Conservation (phyloP, 768 basidiomycete species). For the Termitomyces sp. region DNA sequence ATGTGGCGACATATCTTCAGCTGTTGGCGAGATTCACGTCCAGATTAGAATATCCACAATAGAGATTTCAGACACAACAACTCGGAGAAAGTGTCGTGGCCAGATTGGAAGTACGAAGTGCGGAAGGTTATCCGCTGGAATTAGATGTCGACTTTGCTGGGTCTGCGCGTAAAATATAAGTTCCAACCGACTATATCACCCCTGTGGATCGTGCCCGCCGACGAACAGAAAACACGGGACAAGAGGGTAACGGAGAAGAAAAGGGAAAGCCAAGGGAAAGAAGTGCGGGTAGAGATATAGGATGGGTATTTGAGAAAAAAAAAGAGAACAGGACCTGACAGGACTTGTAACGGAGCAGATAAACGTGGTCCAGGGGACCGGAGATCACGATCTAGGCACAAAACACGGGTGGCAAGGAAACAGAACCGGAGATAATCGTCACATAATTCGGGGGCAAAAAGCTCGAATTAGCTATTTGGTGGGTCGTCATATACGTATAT, state of each 20-base stretch:
- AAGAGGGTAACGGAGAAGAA: not conserved
- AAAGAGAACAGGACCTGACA: constrained; percentile 2
- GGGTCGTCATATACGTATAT: not conserved
- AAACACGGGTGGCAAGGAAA: constrained; percentile 17
- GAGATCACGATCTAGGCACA: constrained; percentile 33
- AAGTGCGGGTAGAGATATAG: constrained; percentile 10
- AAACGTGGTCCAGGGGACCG: constrained; percentile 8
- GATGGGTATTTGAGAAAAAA: constrained; percentile 14
- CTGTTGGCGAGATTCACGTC: not conserved
- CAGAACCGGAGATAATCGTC: constrained; percentile 8
- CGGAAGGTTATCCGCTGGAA: constrained; percentile 6
- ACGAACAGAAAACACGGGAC: not conserved
- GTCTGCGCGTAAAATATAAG: not conserved
- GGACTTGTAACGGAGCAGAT: constrained; percentile 11
- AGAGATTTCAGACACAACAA: constrained; percentile 21
- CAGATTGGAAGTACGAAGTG: constrained; percentile 14
- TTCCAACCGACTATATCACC: not conserved
- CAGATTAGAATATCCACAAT: constrained; percentile 13
- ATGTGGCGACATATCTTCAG: constrained; percentile 23
- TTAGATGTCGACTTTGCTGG: not conserved
- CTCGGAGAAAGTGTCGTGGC: constrained; percentile 14
- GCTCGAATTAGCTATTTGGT: not conserved
- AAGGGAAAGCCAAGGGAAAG: not conserved
- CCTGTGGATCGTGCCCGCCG: not conserved
- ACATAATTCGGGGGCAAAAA: constrained; percentile 1